These are phyloP conservation scores for Silene conica DNA, from an alignment of 148 eudicot species.

Conservation along the genomic window DNA sequence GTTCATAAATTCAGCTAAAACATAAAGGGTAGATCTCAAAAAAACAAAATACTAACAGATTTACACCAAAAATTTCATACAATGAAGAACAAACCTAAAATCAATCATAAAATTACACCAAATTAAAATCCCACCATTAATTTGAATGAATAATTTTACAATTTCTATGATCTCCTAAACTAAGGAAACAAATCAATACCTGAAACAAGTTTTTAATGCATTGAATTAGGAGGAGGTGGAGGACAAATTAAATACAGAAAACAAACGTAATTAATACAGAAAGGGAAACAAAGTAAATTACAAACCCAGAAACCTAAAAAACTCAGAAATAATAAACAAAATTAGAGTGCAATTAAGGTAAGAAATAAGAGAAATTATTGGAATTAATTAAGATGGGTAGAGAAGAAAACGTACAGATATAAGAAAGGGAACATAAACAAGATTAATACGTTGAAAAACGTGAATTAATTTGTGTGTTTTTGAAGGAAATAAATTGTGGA, in stretches of 20 bases:
- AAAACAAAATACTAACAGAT: background rate
- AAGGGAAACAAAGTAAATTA: background rate
- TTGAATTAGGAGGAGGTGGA: constrained; percentile 3
- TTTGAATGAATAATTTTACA: background rate
- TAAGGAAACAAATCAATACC: background rate
- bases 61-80: background rate
- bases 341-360: background rate
- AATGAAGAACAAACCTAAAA: background rate
- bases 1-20: background rate
- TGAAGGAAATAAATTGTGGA: background rate
- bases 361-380: background rate
- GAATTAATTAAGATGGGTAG: background rate
- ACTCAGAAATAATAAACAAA: background rate
- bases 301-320: constrained; percentile 5
- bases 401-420: constrained; percentile 8
- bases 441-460: background rate
- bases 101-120: background rate
- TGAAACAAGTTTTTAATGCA: background rate
- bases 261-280: constrained; percentile 13
- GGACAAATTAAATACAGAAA: background rate
- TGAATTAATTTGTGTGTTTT: background rate
- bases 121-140: background rate
- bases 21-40: background rate
- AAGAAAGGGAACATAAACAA: background rate
- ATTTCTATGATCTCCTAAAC: background rate